Evolutionary conservation across 2,329 filamentous ascomycete genomes (phyloP).

Genomic region (Pseudocercospora fijiensis): DNA sequence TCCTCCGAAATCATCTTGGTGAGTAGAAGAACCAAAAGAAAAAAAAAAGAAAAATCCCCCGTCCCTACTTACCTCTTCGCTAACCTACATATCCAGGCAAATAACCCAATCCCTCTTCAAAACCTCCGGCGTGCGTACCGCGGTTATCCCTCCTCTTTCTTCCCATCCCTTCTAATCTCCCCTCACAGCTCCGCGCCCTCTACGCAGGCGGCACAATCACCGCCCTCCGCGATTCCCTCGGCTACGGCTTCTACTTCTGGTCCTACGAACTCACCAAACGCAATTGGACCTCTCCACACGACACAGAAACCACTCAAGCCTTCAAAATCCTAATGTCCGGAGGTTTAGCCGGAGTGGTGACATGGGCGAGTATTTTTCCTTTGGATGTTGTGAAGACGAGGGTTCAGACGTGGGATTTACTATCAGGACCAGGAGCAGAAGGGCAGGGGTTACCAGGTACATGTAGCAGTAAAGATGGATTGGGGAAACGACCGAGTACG

Average conservation of each 20-base stretch:
- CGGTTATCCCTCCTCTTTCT: no score
- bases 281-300: constrained; percentile 45
- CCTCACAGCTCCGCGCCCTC: constrained; percentile 59
- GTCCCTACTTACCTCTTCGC: no score
- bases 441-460: constrained; percentile 12
- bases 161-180: no score
- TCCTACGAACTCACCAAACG: constrained; percentile 76
- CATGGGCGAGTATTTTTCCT: constrained; percentile 88
- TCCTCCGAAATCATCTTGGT: constrained; percentile 32
- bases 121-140: constrained; percentile 47
- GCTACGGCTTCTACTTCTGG: constrained; percentile 99
- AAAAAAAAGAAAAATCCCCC: no score
- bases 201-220: constrained; percentile 83
- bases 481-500: constrained; percentile 49
- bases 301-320: constrained; percentile 29
- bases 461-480: constrained; percentile 5
- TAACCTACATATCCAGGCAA: no score
- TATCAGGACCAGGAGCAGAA: neutral
- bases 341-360: constrained; percentile 80
- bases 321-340: constrained; percentile 67
- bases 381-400: constrained; percentile 90
- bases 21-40: no score
- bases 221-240: constrained; percentile 77
- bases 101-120: constrained; percentile 37
- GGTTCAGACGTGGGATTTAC: constrained; percentile 69